Evolutionary conservation across 805 yeast genomes (phyloP), one percentile per base, ranked within the genome.

Genomic region (Wickerhamomyces queroliae): DNA sequence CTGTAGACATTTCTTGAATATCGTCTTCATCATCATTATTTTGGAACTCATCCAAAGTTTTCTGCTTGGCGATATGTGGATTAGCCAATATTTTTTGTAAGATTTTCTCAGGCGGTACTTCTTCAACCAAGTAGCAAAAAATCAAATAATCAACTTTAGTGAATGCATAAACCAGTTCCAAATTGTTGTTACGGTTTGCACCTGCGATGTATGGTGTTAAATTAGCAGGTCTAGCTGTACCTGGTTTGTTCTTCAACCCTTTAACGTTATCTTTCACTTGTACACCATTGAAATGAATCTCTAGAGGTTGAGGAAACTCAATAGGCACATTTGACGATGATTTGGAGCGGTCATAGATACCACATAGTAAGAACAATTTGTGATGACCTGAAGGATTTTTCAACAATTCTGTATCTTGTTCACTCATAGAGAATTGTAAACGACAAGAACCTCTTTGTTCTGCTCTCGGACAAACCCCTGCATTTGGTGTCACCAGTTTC

Each of bases 211-310:
- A 63, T 3, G 67, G 67, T 0, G 95, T 83, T 31, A 91, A 48
- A 56, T 90, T 84, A 0, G 87, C 89, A 0, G 97, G 96, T 44
- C 76, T 73, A 1, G 89, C 82, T 0, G 96, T 80, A 0, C 95
- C 96, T 0, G 74, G 73, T 42, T 72, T 75, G 35, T 82, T 83
- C 53, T 87, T 87, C 23, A 89, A 63, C 1, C 97, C 97, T 40
- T 80, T 75, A 2, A 80, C 74, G 43, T 76, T 76, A 27, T 70
- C 79, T 30, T 70, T 70, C 2, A 82, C 54, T 13, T 56, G 60
- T 2, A 47, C 44, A 5, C 68, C 70, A 53, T 91, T 87, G 29
- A 84, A 68, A 30, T 67, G 69, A 3, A 90, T 64, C 52, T 84
- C 95, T 34, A 80, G 63, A 5, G 86, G 87, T 21, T 63, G 66